Evolutionary conservation across 768 basidiomycete species (phyloP).

Genomic region (Filobasidium floriforme): DNA sequence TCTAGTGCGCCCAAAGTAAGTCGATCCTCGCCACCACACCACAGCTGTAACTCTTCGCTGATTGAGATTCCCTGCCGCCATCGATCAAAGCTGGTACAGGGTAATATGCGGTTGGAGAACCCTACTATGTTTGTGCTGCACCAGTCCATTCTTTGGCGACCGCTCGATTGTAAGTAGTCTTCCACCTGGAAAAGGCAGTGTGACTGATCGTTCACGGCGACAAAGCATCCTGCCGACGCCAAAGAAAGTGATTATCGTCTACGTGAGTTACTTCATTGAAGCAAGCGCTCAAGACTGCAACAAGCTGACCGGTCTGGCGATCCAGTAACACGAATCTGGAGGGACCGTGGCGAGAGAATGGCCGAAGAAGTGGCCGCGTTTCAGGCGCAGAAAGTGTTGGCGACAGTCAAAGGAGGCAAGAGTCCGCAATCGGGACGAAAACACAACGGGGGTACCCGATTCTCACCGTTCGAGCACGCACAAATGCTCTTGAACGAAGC

Average conservation of each 20-base stretch:
- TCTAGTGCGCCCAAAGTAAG: conserved; percentile 16
- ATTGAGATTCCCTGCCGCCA: background rate
- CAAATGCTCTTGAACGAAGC: background rate
- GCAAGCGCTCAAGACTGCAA: background rate
- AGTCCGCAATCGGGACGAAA: background rate
- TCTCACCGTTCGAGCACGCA: background rate
- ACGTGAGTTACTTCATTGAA: background rate
- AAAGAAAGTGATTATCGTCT: conserved; percentile 1
- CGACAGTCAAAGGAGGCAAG: background rate
- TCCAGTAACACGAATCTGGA: conserved; percentile 16
- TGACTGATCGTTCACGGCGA: background rate
- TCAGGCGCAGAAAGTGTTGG: background rate
- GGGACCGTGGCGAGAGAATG: conserved; percentile 16
- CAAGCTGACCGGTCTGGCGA: background rate
- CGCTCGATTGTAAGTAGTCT: background rate
- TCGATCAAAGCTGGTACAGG: conserved; percentile 11
- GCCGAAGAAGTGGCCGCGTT: conserved; percentile 15
- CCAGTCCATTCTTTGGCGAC: conserved; percentile 11
- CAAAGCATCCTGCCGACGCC: conserved; percentile 9
- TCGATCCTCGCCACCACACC: background rate
- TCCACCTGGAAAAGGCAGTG: background rate
- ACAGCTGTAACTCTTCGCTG: background rate
- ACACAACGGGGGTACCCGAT: background rate
- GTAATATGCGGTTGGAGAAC: conserved; percentile 12
- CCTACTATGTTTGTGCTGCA: conserved; percentile 2